Percentiles rank a stretch among this genome's conserved stretches.
phyloP scores from a whole-genome alignment of 208 protist genomes.

The Strigomonas galati region DNA sequence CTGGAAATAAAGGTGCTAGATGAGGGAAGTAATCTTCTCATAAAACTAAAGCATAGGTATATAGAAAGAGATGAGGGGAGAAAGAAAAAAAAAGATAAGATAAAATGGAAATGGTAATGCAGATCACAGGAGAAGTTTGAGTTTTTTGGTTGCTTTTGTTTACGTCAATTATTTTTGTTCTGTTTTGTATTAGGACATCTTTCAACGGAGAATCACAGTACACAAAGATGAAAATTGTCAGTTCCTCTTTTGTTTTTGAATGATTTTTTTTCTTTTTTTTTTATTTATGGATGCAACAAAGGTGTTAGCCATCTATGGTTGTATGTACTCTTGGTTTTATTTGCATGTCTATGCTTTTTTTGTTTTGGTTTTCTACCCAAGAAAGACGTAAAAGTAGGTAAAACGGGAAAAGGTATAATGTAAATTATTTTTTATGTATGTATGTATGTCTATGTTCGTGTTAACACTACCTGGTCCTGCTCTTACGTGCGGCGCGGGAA shows the following conservation, averaged over 20 bases:
- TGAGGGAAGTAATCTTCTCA: background rate
- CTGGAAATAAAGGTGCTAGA: background rate
- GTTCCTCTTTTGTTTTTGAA: no score
- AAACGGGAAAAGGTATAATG: background rate
- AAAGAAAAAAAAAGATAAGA: conserved; percentile 11
- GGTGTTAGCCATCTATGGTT: background rate
- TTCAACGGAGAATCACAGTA: no score
- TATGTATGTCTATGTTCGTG: background rate
- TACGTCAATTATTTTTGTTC: background rate
- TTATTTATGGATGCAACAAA: background rate
- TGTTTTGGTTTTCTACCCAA: background rate
- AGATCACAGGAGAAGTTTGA: background rate
- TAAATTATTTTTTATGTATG: background rate
- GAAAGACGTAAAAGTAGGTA: background rate
- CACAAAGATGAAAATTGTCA: no score
- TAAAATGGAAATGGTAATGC: background rate
- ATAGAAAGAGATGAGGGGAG: conserved; percentile 2
- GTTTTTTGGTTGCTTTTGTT: background rate
- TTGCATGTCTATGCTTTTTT: no score
- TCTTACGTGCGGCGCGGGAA: conserved; percentile 6
- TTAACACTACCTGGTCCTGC: background rate
- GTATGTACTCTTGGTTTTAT: no score
- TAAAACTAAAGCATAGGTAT: background rate
- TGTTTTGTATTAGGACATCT: background rate
- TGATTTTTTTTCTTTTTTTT: background rate